Conservation (phyloP, 106 monocot species). For the Iris macrosiphon region DNA sequence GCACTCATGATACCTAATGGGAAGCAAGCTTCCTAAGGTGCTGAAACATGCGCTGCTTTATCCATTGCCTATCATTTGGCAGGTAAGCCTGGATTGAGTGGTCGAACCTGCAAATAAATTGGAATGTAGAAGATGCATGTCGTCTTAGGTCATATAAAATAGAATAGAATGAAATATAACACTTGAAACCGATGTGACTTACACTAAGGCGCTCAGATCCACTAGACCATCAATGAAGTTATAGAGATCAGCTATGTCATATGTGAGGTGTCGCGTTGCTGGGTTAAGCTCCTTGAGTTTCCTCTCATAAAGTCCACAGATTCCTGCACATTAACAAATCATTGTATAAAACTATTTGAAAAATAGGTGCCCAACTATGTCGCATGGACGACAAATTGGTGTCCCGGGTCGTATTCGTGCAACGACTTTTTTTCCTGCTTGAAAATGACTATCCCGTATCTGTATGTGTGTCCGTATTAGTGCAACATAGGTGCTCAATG, state of each 20-base stretch:
- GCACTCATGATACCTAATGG: too few species aligned
- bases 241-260: slow-evolving; percentile 80
- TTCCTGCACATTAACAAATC: slow-evolving; percentile 4
- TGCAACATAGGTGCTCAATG: too few species aligned
- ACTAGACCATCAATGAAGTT: slow-evolving; percentile 76
- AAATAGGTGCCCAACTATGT: too few species aligned
- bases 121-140: too few species aligned
- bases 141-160: too few species aligned
- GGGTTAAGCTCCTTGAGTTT: slow-evolving; percentile 84
- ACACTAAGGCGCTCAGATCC: slow-evolving; percentile 78
- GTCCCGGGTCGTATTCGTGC: too few species aligned
- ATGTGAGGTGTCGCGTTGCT: slow-evolving; percentile 51
- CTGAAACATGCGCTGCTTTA: slow-evolving; percentile 51
- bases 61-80: slow-evolving; percentile 67
- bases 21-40: slow-evolving; percentile 53
- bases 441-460: too few species aligned
- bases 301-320: slow-evolving; percentile 77
- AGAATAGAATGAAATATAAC: too few species aligned
- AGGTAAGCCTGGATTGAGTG: slow-evolving; percentile 59
- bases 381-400: too few species aligned
- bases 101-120: slow-evolving; percentile 36
- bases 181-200: slow-evolving; percentile 15
- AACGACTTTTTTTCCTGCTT: too few species aligned
- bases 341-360: too few species aligned
- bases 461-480: too few species aligned